These are phyloP conservation scores for Ettlia oleoabundans DNA, from an alignment of 139 green algal species.

Conservation along the genomic window DNA sequence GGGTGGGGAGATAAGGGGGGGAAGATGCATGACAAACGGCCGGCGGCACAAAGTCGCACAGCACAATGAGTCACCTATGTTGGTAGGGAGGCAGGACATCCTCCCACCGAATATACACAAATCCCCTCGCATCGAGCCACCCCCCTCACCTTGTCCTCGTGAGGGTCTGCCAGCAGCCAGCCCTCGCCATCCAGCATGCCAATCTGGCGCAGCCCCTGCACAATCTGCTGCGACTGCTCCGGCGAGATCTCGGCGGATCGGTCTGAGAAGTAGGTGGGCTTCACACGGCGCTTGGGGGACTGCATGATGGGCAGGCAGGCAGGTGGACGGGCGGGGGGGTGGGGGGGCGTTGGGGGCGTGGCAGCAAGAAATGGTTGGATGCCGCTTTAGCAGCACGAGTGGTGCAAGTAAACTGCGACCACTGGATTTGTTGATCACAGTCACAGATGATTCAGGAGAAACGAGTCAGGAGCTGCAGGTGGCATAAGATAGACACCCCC, in stretches of 20 bases:
- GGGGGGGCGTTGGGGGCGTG: background rate
- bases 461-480: no score
- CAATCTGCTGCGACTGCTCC: background rate
- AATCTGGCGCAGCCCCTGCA: conserved; percentile 17
- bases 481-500: no score
- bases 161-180: conserved; percentile 21
- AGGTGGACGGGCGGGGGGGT: no score
- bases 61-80: no score
- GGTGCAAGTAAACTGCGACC: background rate
- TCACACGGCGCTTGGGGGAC: conserved; percentile 5
- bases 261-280: conserved; percentile 7
- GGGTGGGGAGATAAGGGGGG: background rate
- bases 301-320: background rate
- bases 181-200: background rate
- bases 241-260: background rate
- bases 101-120: no score
- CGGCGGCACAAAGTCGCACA: no score
- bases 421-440: background rate
- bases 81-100: background rate
- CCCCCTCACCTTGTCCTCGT: background rate
- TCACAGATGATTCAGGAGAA: no score
- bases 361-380: no score
- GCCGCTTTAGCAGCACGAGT: no score
- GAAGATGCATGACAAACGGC: background rate
- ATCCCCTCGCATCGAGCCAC: background rate